phyloP scores from a whole-genome alignment of 2,329 filamentous ascomycete genomes.

The Stagonosporopsis cucurbitacearum region DNA sequence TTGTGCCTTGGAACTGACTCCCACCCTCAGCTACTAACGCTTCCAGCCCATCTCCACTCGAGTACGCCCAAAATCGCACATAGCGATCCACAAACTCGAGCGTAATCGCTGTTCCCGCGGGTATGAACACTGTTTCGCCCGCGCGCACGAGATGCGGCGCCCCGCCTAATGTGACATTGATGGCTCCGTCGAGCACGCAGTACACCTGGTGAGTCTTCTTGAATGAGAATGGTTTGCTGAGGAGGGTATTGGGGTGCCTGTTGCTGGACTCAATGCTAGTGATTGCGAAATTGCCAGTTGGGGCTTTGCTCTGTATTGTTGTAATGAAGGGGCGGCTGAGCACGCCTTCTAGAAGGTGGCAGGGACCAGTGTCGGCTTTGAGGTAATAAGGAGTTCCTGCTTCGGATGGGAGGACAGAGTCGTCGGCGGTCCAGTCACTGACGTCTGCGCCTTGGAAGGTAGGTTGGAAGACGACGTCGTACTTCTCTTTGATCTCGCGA shows the following conservation, averaged over 20 bases:
- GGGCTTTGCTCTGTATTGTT: conserved; percentile 18
- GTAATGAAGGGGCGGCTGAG: conserved; percentile 26
- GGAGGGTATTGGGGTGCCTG: conserved; percentile 8
- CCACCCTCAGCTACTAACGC: conserved; percentile 25
- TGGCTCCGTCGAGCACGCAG: conserved; percentile 24
- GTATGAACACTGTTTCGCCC: conserved; percentile 28
- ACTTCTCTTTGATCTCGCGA: conserved; percentile 27
- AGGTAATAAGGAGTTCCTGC: conserved; percentile 23
- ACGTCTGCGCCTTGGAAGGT: conserved; percentile 22
- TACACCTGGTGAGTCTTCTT: conserved; percentile 26
- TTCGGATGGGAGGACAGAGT: conserved; percentile 15
- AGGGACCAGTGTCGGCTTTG: conserved; percentile 29
- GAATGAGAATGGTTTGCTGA: conserved; percentile 22
- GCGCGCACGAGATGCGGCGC: conserved; percentile 21
- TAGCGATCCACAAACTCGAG: conserved; percentile 26
- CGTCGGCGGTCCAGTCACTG: conserved; percentile 13
- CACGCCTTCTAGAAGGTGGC: conserved; percentile 24
- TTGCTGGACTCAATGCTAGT: conserved; percentile 31
- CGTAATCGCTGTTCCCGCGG: conserved; percentile 22
- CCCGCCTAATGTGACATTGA: conserved; percentile 18
- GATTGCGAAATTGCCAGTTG: conserved; percentile 25
- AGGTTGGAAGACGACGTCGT: conserved; percentile 27
- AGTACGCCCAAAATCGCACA: conserved; percentile 28
- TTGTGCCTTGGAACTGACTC: conserved; percentile 20
- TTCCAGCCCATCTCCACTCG: conserved; percentile 28